These are phyloP conservation scores for Pythium grandisporangium DNA, from an alignment of 352 stramenopile species.

Conservation along the genomic window DNA sequence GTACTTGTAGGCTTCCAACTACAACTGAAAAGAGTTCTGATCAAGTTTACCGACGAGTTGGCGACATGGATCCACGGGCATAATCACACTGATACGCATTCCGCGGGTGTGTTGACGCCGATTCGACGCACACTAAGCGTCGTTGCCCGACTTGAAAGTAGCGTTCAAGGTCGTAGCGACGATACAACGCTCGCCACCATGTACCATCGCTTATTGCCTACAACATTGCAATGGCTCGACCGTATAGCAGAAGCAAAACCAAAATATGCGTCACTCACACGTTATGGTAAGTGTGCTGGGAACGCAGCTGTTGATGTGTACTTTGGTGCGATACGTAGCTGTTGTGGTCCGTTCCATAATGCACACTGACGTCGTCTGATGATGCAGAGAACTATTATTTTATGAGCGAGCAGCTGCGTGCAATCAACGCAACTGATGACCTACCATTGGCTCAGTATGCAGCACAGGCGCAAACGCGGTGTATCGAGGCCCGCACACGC, in stretches of 20 bases:
- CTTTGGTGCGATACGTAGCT: no score
- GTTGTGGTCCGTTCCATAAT: no score
- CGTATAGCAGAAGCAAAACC: constrained; percentile 50
- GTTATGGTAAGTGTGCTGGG: no score
- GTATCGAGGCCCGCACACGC: constrained; percentile 25
- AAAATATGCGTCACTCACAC: constrained; percentile 55
- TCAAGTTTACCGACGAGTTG: constrained; percentile 74
- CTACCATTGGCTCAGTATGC: constrained; percentile 46
- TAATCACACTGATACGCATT: constrained; percentile 47
- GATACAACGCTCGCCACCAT: constrained; percentile 50
- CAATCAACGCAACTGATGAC: constrained; percentile 33
- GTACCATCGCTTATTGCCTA: constrained; percentile 51
- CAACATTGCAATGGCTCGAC: constrained; percentile 63
- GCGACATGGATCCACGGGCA: constrained; percentile 60
- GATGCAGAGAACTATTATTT: constrained; percentile 62
- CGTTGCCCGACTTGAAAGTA: constrained; percentile 50
- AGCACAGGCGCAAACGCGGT: constrained; percentile 24
- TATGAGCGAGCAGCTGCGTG: constrained; percentile 36
- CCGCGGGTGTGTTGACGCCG: constrained; percentile 56
- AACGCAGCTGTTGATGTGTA: no score
- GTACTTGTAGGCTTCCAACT: constrained; percentile 69
- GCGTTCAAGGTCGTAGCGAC: constrained; percentile 41
- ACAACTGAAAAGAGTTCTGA: constrained; percentile 67
- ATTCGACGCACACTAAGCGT: constrained; percentile 65
- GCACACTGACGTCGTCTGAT: no score